Evolutionary conservation across 2,329 filamentous ascomycete species (phyloP), one percentile per base, ranked within the genome.

Genomic region (Fusarium torulosum): DNA sequence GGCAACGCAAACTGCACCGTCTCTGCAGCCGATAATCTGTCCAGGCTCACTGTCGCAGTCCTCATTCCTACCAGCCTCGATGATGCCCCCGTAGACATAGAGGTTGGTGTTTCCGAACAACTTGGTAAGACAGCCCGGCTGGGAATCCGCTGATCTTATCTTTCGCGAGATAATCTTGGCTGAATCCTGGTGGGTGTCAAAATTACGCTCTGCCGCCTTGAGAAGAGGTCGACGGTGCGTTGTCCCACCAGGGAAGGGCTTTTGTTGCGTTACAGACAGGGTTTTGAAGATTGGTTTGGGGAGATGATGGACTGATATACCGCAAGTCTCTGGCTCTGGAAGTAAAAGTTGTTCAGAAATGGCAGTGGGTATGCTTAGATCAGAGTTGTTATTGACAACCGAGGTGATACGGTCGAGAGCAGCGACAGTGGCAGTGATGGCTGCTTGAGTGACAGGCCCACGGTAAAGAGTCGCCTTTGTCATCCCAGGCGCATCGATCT

Each of bases 381-480:
- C 37, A 20, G 38, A 31, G 5, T 56, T 44, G 10, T 31, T 31
- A 10, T 63, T 47, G 13, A 41, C 45, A 15, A 45, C 41, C 8
- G 52, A 42, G 11, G 21, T 21, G 10, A 64, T 63, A 10, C 60
- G 60, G 4, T 59, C 17, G 14, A 63, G 21, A 41, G 60, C 59
- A n/a, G 59, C 31, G 4, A 66, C 20, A 14, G 53, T 46, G 13
- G 65, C 63, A 21, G 43, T 37, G 14, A 67, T 47, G 3, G 65
- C 63, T 4, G 53, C 63, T 42, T 50, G 46, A 3, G 65, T 67
- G 17, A 67, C 43, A 4, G 35, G 40, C 20, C 53, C 55, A 35
- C 65, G 46, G 21, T 67, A 67, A 1, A 67, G 59, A 13, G 42
- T 67, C 37, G 65, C 62, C 37, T 67, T 67, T 7, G 63, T 67